Evolutionary conservation across 2,329 filamentous ascomycete species (phyloP).

Genomic region (Lachnellula occidentalis): DNA sequence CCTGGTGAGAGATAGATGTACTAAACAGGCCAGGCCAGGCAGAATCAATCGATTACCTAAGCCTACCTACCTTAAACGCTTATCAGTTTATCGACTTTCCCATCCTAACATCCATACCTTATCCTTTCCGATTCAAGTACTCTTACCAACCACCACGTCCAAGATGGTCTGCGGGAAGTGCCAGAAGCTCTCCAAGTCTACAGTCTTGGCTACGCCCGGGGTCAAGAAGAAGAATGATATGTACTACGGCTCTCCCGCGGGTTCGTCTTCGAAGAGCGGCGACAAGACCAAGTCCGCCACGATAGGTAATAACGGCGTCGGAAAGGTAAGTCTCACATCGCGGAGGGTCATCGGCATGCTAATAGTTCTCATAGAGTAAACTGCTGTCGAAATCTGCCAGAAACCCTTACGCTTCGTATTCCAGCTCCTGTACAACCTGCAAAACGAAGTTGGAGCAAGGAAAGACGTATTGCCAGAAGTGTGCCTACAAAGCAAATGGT

Average conservation of each 20-base stretch:
- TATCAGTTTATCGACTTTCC: too few species aligned
- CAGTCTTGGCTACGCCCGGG: conserved; percentile 55
- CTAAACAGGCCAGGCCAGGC: too few species aligned
- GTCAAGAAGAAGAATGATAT: conserved; percentile 65
- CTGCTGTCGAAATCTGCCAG: conserved; percentile 58
- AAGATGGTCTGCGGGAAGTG: conserved; percentile 62
- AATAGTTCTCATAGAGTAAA: conserved; percentile 46
- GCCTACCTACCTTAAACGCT: too few species aligned
- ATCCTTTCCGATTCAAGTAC: background rate
- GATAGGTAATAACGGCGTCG: conserved; percentile 51
- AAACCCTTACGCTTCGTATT: conserved; percentile 60
- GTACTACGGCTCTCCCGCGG: conserved; percentile 53
- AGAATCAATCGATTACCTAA: too few species aligned
- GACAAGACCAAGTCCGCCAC: conserved; percentile 44
- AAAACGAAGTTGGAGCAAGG: conserved; percentile 60
- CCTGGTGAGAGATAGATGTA: too few species aligned
- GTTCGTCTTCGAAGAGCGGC: conserved; percentile 35
- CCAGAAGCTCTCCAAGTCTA: conserved; percentile 54
- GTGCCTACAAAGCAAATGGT: conserved; percentile 58
- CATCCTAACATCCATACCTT: background rate
- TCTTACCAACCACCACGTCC: conserved; percentile 8
- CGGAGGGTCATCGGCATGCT: background rate
- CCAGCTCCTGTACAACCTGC: conserved; percentile 55
- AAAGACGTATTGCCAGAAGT: conserved; percentile 54
- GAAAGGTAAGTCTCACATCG: conserved; percentile 43